Conservation (phyloP, 2,329 filamentous ascomycete genomes). For the Penicillium sp. region DNA sequence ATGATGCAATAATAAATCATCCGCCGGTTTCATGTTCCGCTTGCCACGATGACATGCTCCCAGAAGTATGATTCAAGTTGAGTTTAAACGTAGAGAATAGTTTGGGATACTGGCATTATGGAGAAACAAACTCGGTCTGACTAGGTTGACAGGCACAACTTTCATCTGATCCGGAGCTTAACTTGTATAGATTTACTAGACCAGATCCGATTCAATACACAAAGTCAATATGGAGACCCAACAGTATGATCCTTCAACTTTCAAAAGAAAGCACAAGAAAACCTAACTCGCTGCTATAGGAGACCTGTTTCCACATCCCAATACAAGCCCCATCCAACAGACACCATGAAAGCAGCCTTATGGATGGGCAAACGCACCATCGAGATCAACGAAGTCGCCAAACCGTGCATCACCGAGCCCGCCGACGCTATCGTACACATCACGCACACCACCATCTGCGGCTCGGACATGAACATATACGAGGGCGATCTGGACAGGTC, state of each 20-base stretch:
- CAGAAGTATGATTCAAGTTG: background rate
- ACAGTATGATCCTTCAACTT: background rate
- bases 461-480: constrained; percentile 32
- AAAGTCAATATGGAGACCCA: background rate
- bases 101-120: no score
- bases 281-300: background rate
- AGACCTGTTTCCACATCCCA: constrained; percentile 17
- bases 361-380: constrained; percentile 28
- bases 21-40: constrained; percentile 6
- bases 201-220: background rate
- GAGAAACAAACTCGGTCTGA: no score
- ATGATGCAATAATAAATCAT: background rate
- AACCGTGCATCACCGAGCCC: constrained; percentile 29
- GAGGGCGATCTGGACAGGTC: constrained; percentile 25
- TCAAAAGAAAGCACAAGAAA: background rate
- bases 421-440: constrained; percentile 31
- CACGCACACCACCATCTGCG: constrained; percentile 31
- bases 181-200: background rate
- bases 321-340: constrained; percentile 26
- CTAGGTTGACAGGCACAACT: background rate
- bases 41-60: background rate
- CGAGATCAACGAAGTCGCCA: constrained; percentile 30
- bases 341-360: constrained; percentile 28
- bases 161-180: no score
- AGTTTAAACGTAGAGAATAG: no score